Evolutionary conservation across 192 early-diverging fungal genomes (phyloP).

Genomic region (Linnemannia zychae): DNA sequence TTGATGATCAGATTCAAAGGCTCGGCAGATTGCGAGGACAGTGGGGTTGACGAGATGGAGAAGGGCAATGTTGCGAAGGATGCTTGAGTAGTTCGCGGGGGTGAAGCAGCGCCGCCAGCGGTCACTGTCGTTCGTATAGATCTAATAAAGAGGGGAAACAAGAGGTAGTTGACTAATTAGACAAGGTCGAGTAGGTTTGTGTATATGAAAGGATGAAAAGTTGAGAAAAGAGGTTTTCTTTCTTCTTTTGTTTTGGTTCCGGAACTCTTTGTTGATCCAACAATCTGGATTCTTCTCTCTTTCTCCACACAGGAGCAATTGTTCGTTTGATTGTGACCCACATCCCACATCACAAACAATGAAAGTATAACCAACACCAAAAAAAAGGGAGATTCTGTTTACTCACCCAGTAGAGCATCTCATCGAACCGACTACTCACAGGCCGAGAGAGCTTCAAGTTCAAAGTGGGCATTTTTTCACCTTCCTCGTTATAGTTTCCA

Average conservation of each 20-base stretch:
- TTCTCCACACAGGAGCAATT: too few species aligned
- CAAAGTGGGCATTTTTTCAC: background rate
- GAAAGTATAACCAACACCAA: too few species aligned
- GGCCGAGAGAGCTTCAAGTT: background rate
- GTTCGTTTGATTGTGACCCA: too few species aligned
- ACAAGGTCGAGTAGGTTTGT: too few species aligned
- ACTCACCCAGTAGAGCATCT: conserved; percentile 30
- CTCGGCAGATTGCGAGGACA: conserved; percentile 20
- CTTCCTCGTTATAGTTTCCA: background rate
- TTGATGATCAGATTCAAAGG: conserved; percentile 1
- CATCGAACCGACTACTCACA: conserved; percentile 15
- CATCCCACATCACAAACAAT: too few species aligned
- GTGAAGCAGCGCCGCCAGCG: conserved; percentile 17
- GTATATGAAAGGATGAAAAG: too few species aligned
- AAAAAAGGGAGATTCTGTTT: background rate
- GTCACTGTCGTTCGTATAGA: conserved; percentile 18
- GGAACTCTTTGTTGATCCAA: too few species aligned
- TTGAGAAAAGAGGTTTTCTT: too few species aligned
- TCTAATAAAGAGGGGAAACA: background rate
- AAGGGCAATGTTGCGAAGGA: conserved; percentile 19
- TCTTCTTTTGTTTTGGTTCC: too few species aligned
- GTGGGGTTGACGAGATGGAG: conserved; percentile 4
- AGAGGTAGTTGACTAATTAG: too few species aligned
- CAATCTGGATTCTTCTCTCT: too few species aligned
- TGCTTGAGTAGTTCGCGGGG: conserved; percentile 1